Conservation (phyloP, 305 asterid genomes). For the Solanum hybrid region DNA sequence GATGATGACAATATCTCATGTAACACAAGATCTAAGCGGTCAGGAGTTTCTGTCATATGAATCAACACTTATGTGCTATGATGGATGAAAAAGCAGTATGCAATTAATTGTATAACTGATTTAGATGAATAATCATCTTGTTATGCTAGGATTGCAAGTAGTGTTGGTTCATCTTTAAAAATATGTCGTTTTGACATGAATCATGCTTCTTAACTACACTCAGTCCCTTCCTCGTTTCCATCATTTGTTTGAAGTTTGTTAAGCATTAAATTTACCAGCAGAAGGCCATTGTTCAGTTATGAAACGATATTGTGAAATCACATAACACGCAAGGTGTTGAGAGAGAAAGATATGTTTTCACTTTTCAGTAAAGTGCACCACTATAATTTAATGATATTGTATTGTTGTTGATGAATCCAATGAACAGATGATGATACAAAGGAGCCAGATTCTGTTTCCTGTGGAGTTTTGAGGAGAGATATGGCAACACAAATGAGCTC, state of each 20-base stretch:
- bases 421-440: neutral
- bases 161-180: neutral
- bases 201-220: neutral
- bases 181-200: neutral
- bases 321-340: neutral
- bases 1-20: neutral
- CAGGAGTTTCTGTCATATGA: neutral
- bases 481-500: slow-evolving; percentile 97
- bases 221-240: neutral
- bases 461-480: slow-evolving; percentile 44
- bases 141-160: neutral
- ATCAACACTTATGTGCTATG: neutral
- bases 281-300: neutral
- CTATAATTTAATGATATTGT: neutral
- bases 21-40: neutral
- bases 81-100: neutral
- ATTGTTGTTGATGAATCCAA: neutral
- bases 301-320: neutral
- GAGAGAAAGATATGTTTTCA: neutral
- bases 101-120: neutral
- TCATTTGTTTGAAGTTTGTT: neutral
- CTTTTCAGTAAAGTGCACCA: neutral
- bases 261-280: neutral
- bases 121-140: neutral
- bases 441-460: slow-evolving; percentile 7